These are phyloP conservation scores for Malus fusca DNA, from an alignment of 306 rosid genomes.

Conservation along the genomic window DNA sequence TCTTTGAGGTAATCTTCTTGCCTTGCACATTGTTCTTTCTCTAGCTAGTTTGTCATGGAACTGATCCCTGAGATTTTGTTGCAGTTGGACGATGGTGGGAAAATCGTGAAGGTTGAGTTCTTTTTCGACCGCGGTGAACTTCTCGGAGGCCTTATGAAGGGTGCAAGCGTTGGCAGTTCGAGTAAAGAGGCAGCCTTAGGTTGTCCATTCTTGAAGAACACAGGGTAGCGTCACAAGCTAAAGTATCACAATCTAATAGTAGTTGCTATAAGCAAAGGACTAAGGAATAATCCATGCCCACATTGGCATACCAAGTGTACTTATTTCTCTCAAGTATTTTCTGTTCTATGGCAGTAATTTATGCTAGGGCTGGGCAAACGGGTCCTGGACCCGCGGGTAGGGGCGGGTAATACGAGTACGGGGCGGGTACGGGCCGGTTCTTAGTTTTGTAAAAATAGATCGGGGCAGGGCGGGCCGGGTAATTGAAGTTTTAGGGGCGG, in stretches of 20 bases:
- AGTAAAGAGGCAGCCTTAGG: slow-evolving; percentile 24
- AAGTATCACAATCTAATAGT: background rate
- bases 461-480: too few species aligned
- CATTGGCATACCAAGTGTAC: background rate
- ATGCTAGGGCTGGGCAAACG: too few species aligned
- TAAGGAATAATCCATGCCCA: background rate
- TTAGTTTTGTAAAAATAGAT: too few species aligned
- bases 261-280: background rate
- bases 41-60: background rate
- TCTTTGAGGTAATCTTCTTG: slow-evolving; percentile 32
- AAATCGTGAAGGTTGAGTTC: slow-evolving; percentile 55
- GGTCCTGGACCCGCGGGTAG: too few species aligned
- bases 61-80: background rate
- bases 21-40: background rate
- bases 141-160: slow-evolving; percentile 55
- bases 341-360: background rate
- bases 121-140: slow-evolving; percentile 61
- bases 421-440: too few species aligned
- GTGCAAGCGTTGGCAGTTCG: slow-evolving; percentile 22
- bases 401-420: too few species aligned
- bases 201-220: slow-evolving; percentile 44
- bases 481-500: too few species aligned
- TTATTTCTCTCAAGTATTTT: background rate
- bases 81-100: slow-evolving; percentile 49
- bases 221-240: slow-evolving; percentile 22